Conservation (phyloP, 306 rosid genomes). For the Vicia villosa region DNA sequence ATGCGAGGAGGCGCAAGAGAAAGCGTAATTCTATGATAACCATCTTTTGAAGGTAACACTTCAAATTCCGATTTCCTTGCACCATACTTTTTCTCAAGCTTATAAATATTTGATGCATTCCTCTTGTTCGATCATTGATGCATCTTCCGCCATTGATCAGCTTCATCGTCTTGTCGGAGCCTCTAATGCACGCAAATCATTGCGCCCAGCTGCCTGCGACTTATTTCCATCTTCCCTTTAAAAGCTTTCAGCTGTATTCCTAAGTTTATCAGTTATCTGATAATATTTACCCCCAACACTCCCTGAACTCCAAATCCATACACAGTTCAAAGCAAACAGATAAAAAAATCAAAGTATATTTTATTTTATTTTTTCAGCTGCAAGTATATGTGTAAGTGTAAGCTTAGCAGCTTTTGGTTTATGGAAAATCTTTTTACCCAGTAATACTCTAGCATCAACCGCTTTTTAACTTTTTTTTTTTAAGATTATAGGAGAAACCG, state of each 20-base stretch:
- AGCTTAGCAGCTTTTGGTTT: neutral
- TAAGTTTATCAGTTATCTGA: constrained; percentile 1
- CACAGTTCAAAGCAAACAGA: neutral
- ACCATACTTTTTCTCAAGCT: neutral
- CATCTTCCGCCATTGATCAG: constrained; percentile 5
- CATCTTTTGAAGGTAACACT: constrained; percentile 63
- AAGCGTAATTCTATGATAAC: constrained; percentile 63
- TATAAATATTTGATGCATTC: neutral
- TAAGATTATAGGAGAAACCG: too few relatives aligned
- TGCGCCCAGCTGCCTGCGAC: neutral
- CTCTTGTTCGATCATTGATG: constrained; percentile 2
- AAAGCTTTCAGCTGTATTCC: neutral
- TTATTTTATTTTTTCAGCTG: neutral
- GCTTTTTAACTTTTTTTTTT: neutral
- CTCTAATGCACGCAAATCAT: neutral
- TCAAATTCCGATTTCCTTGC: constrained; percentile 25
- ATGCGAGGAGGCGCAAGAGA: constrained; percentile 92
- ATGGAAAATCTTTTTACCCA: neutral
- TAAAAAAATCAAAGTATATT: neutral
- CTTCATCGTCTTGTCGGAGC: neutral
- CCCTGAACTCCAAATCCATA: neutral
- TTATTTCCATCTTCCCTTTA: neutral
- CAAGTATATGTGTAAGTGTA: neutral
- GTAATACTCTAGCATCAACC: neutral
- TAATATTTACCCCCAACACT: neutral